Percentiles rank a stretch among this genome's conserved stretches.
Conservation (phyloP, 2,329 filamentous ascomycete genomes). For the Ceratocystis harringtonii region DNA sequence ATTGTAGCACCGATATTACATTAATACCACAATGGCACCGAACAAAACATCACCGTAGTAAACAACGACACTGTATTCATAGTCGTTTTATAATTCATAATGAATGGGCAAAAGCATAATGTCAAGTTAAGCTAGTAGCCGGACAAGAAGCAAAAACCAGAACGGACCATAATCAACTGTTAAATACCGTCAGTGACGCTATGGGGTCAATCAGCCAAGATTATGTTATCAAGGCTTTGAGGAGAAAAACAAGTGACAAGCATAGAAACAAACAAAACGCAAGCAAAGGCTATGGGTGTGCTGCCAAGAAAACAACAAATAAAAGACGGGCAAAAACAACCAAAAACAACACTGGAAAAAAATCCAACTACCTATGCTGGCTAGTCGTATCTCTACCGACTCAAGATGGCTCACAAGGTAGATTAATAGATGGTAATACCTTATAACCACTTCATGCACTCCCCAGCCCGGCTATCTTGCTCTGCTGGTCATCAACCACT, state of each 20-base stretch:
- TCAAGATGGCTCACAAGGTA: neutral
- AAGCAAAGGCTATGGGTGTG: neutral
- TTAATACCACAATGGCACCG: neutral
- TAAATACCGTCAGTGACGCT: neutral
- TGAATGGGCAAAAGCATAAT: too few relatives aligned
- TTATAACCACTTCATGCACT: conserved; percentile 27
- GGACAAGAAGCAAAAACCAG: too few relatives aligned
- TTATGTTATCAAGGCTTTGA: neutral
- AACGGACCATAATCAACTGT: too few relatives aligned
- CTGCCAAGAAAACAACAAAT: neutral
- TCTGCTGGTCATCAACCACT: conserved; percentile 23
- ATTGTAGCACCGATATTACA: neutral
- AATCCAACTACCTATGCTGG: neutral
- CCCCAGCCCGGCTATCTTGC: conserved; percentile 34
- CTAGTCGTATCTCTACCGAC: neutral
- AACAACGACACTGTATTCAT: too few relatives aligned
- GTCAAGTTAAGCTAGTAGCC: too few relatives aligned
- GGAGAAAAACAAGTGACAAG: neutral
- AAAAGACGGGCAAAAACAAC: neutral
- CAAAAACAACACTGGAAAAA: neutral
- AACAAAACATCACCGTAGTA: too few relatives aligned
- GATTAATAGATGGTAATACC: neutral
- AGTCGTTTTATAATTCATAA: too few relatives aligned
- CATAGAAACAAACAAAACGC: neutral
- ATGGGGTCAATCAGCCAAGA: neutral